These are phyloP conservation scores for Tardiomyces depauwii DNA, from an alignment of 1,139 yeast genomes.

Conservation along the genomic window DNA sequence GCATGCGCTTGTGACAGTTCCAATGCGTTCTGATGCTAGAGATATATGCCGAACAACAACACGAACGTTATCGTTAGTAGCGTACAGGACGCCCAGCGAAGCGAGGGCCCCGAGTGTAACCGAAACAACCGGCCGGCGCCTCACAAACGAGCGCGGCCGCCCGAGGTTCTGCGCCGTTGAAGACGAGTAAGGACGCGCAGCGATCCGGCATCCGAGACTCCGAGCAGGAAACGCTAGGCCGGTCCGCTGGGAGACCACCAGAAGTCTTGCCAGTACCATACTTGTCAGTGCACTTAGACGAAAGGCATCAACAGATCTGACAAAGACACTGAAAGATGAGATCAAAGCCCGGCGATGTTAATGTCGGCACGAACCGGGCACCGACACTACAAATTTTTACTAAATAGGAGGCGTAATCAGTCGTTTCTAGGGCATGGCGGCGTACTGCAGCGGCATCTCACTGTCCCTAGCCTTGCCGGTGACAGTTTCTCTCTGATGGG, in stretches of 20 bases:
- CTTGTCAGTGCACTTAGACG: no score
- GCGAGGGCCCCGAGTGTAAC: not conserved
- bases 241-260: not conserved
- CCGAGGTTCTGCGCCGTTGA: not conserved
- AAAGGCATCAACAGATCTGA: no score
- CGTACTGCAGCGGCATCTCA: no score
- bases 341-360: no score
- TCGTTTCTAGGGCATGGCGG: no score
- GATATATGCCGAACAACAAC: constrained; percentile 19
- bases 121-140: not conserved
- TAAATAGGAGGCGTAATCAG: no score
- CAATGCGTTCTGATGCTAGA: constrained; percentile 19
- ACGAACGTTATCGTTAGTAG: constrained; percentile 30
- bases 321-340: no score
- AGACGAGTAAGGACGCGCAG: no score
- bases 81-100: constrained; percentile 19
- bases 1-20: constrained; percentile 24
- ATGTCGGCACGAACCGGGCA: no score
- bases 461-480: no score
- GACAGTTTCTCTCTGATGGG: no score
- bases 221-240: not conserved
- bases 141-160: not conserved
- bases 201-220: not conserved
- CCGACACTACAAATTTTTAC: no score
- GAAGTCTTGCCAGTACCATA: not conserved